Percentiles rank a stretch among this genome's conserved stretches.
Conservation (phyloP, 257 asterid genomes). For the Handroanthus guayacan region DNA sequence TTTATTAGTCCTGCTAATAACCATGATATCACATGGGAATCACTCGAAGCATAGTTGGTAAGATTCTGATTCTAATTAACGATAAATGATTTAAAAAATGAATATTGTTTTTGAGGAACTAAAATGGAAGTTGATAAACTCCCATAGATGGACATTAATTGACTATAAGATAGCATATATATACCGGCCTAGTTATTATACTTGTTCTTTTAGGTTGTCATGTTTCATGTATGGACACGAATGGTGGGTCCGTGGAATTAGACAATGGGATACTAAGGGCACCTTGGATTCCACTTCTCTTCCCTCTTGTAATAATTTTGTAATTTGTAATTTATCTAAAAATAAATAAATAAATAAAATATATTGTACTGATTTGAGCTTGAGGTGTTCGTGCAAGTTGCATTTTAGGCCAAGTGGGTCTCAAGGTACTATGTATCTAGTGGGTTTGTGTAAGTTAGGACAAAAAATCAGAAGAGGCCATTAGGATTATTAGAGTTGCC, state of each 20-base stretch:
- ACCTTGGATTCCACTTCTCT: slow-evolving; percentile 22
- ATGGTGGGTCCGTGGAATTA: slow-evolving; percentile 27
- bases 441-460: too few relatives aligned
- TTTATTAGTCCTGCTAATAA: neutral
- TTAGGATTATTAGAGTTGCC: too few relatives aligned
- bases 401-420: too few relatives aligned
- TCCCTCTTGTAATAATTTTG: neutral
- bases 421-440: too few relatives aligned
- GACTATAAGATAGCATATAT: neutral
- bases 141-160: slow-evolving; percentile 6
- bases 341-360: too few relatives aligned
- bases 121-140: neutral
- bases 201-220: slow-evolving; percentile 36
- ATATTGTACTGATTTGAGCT: too few relatives aligned
- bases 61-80: slow-evolving; percentile 49
- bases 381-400: too few relatives aligned
- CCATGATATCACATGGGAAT: slow-evolving; percentile 45
- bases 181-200: neutral
- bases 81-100: neutral
- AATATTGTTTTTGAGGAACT: slow-evolving; percentile 18
- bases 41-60: slow-evolving; percentile 40
- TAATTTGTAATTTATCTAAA: neutral
- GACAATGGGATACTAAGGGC: neutral
- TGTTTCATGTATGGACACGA: slow-evolving; percentile 19
- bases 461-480: too few relatives aligned